These are phyloP conservation scores for Onygenales sp. DNA, from an alignment of 2,329 filamentous ascomycete species.

Conservation along the genomic window DNA sequence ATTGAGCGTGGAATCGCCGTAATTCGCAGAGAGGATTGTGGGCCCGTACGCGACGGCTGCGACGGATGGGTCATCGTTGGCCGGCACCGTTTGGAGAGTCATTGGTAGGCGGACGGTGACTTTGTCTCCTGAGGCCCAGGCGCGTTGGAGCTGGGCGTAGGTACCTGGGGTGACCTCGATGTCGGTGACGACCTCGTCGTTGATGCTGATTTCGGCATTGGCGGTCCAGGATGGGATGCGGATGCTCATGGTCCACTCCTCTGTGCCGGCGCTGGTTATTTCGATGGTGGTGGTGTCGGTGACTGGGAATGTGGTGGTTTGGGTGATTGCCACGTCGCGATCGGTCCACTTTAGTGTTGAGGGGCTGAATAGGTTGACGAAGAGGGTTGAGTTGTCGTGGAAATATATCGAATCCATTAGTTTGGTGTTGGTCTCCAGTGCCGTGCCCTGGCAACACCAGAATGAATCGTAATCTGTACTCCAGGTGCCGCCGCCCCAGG, in stretches of 20 bases:
- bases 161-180: constrained; percentile 25
- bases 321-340: constrained; percentile 31
- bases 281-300: constrained; percentile 32
- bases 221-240: constrained; percentile 41
- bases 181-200: constrained; percentile 24
- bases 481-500: constrained; percentile 47
- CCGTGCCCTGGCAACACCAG: constrained; percentile 48
- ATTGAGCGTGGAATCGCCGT: neutral
- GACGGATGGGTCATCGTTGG: constrained; percentile 39
- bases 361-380: constrained; percentile 42
- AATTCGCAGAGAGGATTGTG: constrained; percentile 23
- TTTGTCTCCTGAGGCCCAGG: constrained; percentile 36
- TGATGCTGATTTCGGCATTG: constrained; percentile 32
- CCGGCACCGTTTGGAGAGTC: constrained; percentile 32
- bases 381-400: constrained; percentile 33
- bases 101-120: constrained; percentile 40
- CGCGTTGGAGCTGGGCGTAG: constrained; percentile 33
- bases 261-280: constrained; percentile 25
- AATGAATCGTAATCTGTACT: constrained; percentile 45
- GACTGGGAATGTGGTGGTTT: constrained; percentile 37
- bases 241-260: constrained; percentile 29
- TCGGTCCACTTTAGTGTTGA: constrained; percentile 39
- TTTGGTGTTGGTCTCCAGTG: constrained; percentile 46
- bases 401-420: constrained; percentile 46
- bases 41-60: constrained; percentile 42